Base-by-base conservation (phyloP, 306 rosid species). In the Cyamopsis tetragonoloba region DNA sequence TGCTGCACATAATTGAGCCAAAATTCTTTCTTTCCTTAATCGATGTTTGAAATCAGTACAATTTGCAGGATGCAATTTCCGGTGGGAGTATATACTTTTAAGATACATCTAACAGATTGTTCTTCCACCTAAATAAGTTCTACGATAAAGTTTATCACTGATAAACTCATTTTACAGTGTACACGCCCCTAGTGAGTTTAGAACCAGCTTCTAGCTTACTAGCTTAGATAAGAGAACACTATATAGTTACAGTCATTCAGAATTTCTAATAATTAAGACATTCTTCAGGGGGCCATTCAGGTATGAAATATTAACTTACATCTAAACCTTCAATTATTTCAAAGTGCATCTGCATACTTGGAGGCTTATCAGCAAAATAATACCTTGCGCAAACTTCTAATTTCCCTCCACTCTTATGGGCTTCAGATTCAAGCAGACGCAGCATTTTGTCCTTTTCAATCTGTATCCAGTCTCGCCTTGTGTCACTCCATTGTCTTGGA, bases 271-370 rank as follows among this genome's bases (percentile, higher is more conserved):
- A 14, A 12, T 1, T 10, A 12, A 66, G 2, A 38, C 58, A 71
- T 44, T 47, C 44, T 39, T 19, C 7, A 7, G 22, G 2, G 30
- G n/a, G 41, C 71, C 70, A 62, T 15, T 64, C 44, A 56, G 15
- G 17, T 13, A 35, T 19, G 53, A 13, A 27, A 56, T 14, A 60
- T 68, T 62, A 81, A 61, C 81, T 81, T 8, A 89, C 70, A 31
- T 89, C 86, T 75, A 92, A 57, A 44, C 31, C 55, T 44, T 87
- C 88, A 55, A 92, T 89, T 56, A 89, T 84, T 82, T 92, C 95
- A 82, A 87, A 92, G 71, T 89, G 98, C 95, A 89, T 92, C 81
- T 87, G 92, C 77, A 92, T 26, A 74, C 84, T 82, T 5, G 89
- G 81, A 14, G 78, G 61, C 58, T 70, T 81, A 76, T 85, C 83